Evolutionary conservation across 345 rosid genomes (phyloP).

Genomic region (Erucastrum elatum): DNA sequence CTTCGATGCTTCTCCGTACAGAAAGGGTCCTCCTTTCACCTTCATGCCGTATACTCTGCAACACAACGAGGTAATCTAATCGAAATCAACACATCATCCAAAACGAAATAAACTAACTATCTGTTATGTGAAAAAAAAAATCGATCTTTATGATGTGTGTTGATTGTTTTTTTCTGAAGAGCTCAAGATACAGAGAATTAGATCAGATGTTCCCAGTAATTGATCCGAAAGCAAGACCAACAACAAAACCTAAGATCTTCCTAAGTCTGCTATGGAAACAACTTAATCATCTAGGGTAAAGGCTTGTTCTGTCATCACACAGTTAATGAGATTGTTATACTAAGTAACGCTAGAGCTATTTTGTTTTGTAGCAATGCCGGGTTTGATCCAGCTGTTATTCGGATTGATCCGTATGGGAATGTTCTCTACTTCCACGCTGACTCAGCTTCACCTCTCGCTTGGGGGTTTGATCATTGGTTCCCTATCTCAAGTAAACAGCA

Average conservation of each 20-base stretch:
- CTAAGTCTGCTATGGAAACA: conserved; percentile 87
- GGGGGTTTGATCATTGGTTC: conserved; percentile 97
- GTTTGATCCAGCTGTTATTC: conserved; percentile 81
- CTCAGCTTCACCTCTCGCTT: conserved; percentile 94
- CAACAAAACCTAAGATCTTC: conserved; percentile 67
- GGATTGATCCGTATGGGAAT: conserved; percentile 87
- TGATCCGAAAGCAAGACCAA: conserved; percentile 71
- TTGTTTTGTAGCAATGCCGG: conserved; percentile 73
- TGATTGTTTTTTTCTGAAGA: conserved; percentile 42
- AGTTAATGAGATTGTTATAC: not conserved
- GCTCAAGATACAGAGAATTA: conserved; percentile 49
- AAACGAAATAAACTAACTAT: not conserved
- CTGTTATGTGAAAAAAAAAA: not conserved
- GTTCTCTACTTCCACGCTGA: conserved; percentile 90
- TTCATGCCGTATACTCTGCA: conserved; percentile 64
- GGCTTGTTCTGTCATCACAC: not conserved
- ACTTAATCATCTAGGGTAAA: conserved; percentile 83
- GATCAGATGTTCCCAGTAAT: conserved; percentile 66
- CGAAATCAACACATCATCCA: not conserved
- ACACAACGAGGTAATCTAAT: conserved; percentile 52
- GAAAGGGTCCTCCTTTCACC: conserved; percentile 72
- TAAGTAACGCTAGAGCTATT: not conserved
- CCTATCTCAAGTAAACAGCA: conserved; percentile 68
- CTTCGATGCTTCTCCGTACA: conserved; percentile 40
- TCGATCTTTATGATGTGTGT: not conserved